Conservation (phyloP, 495 filamentous ascomycete genomes). For the Chlorociboria aeruginascens region DNA sequence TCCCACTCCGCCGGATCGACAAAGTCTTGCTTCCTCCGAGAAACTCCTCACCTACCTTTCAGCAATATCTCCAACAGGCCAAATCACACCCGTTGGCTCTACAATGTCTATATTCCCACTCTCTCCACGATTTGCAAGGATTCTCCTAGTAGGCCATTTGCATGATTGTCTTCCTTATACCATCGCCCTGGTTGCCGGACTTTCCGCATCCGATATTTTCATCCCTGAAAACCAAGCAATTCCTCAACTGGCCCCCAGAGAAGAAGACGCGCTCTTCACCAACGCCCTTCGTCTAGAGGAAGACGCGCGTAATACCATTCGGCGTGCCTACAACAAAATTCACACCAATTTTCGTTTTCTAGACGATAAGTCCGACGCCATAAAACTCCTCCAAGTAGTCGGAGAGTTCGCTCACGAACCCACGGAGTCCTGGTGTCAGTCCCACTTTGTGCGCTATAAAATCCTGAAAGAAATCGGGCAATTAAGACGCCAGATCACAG, state of each 20-base stretch:
- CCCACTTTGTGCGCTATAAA: slow-evolving; percentile 77
- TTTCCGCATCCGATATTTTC: slow-evolving; percentile 83
- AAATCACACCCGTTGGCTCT: slow-evolving; percentile 63
- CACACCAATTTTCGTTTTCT: slow-evolving; percentile 72
- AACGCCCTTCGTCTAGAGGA: slow-evolving; percentile 57
- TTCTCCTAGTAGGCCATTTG: slow-evolving; percentile 75
- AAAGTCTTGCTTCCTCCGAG: slow-evolving; percentile 74
- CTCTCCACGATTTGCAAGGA: slow-evolving; percentile 80
- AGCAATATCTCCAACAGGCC: slow-evolving; percentile 53
- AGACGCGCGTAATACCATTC: slow-evolving; percentile 47
- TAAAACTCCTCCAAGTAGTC: slow-evolving; percentile 81
- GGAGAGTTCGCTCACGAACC: slow-evolving; percentile 67
- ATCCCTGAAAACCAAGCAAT: slow-evolving; percentile 73
- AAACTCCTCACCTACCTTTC: slow-evolving; percentile 67
- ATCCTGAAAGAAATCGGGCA: slow-evolving; percentile 75
- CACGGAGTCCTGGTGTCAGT: slow-evolving; percentile 57
- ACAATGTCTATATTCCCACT: slow-evolving; percentile 82
- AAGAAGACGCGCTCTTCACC: slow-evolving; percentile 42
- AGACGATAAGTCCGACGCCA: slow-evolving; percentile 72
- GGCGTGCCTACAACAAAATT: slow-evolving; percentile 59
- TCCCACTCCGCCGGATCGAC: slow-evolving; percentile 76
- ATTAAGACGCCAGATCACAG: slow-evolving; percentile 68
- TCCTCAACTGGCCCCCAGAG: slow-evolving; percentile 29
- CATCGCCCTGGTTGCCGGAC: slow-evolving; percentile 74
- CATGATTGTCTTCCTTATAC: slow-evolving; percentile 77